These are phyloP conservation scores for Phytophthora vignae DNA, from an alignment of 352 stramenopile species.

Conservation along the genomic window DNA sequence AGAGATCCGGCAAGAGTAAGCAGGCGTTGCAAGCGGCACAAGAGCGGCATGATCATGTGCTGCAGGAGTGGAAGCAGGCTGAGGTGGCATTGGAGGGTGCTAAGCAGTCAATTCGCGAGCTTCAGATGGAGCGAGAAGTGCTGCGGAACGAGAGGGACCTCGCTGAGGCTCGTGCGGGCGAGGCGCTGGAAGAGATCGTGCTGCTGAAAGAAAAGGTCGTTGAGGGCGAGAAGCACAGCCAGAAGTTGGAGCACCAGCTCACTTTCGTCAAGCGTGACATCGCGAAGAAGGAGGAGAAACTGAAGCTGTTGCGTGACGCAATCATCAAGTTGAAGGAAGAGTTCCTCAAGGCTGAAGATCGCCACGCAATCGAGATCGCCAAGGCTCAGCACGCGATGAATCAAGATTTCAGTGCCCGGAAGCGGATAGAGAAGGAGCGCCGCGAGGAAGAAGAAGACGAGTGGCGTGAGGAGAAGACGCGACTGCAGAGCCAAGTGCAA, in stretches of 20 bases:
- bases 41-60: constrained; percentile 67
- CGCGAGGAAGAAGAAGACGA: constrained; percentile 49
- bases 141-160: constrained; percentile 71
- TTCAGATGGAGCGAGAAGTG: constrained; percentile 64
- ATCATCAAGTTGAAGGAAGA: constrained; percentile 91
- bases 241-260: constrained; percentile 61
- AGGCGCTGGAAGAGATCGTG: constrained; percentile 87
- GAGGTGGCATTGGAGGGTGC: constrained; percentile 62
- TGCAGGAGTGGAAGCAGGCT: constrained; percentile 81
- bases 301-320: constrained; percentile 74
- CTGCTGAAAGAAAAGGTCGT: constrained; percentile 54
- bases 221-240: constrained; percentile 45
- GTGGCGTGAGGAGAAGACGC: constrained; percentile 59
- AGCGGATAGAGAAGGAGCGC: constrained; percentile 50
- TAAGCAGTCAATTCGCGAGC: constrained; percentile 60
- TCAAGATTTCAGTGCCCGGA: constrained; percentile 38
- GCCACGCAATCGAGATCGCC: constrained; percentile 73
- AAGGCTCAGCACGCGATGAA: constrained; percentile 59
- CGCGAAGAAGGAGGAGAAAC: constrained; percentile 64
- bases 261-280: constrained; percentile 50
- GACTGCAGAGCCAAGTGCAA: constrained; percentile 59
- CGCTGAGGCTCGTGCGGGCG: constrained; percentile 79
- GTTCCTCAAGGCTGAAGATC: constrained; percentile 87
- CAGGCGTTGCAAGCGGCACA: constrained; percentile 68
- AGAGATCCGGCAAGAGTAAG: constrained; percentile 63